Evolutionary conservation across 192 early-diverging fungal genomes (phyloP).

Genomic region (Entomortierella parvispora): DNA sequence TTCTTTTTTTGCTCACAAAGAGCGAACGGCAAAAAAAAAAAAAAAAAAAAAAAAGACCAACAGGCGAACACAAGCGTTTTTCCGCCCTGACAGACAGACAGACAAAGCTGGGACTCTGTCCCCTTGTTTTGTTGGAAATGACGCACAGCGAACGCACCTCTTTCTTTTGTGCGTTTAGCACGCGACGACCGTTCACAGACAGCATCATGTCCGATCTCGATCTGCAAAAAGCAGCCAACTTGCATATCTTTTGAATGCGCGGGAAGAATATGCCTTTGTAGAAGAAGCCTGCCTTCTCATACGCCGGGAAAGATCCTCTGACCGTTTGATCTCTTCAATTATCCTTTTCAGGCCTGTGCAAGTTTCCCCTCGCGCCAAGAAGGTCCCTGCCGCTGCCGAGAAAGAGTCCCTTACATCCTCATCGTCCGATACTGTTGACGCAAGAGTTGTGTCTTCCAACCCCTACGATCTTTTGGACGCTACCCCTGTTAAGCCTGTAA

Average conservation of each 20-base stretch:
- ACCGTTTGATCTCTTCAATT: background rate
- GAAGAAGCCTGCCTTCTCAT: background rate
- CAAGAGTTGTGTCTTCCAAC: conserved; percentile 42
- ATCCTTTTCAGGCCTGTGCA: conserved; percentile 23
- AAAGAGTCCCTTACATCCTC: conserved; percentile 8
- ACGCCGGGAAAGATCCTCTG: too few species aligned
- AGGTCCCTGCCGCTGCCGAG: conserved; percentile 16
- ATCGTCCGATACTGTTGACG: conserved; percentile 17
- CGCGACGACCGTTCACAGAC: background rate
- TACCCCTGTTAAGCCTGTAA: conserved; percentile 18
- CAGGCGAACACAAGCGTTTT: too few species aligned
- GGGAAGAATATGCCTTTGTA: conserved; percentile 2
- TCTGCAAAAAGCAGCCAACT: background rate
- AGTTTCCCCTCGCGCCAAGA: conserved; percentile 33
- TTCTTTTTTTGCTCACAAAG: background rate
- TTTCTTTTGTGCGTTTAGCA: background rate
- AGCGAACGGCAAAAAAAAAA: too few species aligned
- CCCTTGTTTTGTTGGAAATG: background rate
- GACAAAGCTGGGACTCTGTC: too few species aligned
- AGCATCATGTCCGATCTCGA: background rate
- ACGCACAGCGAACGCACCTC: background rate
- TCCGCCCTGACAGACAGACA: too few species aligned
- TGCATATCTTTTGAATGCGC: background rate
- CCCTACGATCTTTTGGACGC: conserved; percentile 44
- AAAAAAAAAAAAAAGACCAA: too few species aligned